Base-by-base conservation (phyloP, 352 stramenopile species). In the Pythium coloratum region DNA sequence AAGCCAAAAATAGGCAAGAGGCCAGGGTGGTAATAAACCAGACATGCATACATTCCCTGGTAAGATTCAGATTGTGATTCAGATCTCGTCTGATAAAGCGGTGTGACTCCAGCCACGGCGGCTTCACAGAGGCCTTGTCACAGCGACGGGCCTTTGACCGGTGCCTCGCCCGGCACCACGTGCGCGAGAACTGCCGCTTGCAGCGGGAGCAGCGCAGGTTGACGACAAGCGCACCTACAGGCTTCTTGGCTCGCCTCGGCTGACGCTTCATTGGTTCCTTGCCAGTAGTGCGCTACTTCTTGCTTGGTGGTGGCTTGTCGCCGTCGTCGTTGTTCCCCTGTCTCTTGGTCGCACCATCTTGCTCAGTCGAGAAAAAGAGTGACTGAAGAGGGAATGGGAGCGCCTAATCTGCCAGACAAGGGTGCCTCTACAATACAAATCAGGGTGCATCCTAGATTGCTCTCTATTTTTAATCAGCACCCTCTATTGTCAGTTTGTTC, bases 221-320 rank as follows among this genome's bases (percentile, higher is more conserved):
- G 28, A 57, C 51, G 51, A 57, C 51, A 30, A 57, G 51, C 24
- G 32, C 26, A 30, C 24, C 51, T 18, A 28, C 51, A 40, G 51
- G 51, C 28, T 57, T 57, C 51, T 57, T 57, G 24, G 51, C 28
- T 20, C 28, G 51, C 51, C 30, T 57, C 18, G 26, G 51, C 51
- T 57, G 32, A 16, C 51, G 28, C 51, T 57, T 57, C 51, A 42
- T 57, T 33, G 51, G 38, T 10, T 44, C 38, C 38, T 44, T 36
- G 50, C 24, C 50, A 33, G 18, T 18, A 36, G 47, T 13, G 47
- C 47, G 47, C 38, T 44, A 3, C 38, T 44, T 44, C 38, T 44
- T 44, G 38, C 38, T 16, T 44, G 38, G 38, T 44, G 38, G 38
- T 3, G 10, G 38, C 38, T 44, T 44, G 38, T 44, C 38, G 38